Percentiles rank a stretch among this genome's conserved stretches.
phyloP scores from a whole-genome alignment of 768 basidiomycete genomes.

The Boletales sp. region DNA sequence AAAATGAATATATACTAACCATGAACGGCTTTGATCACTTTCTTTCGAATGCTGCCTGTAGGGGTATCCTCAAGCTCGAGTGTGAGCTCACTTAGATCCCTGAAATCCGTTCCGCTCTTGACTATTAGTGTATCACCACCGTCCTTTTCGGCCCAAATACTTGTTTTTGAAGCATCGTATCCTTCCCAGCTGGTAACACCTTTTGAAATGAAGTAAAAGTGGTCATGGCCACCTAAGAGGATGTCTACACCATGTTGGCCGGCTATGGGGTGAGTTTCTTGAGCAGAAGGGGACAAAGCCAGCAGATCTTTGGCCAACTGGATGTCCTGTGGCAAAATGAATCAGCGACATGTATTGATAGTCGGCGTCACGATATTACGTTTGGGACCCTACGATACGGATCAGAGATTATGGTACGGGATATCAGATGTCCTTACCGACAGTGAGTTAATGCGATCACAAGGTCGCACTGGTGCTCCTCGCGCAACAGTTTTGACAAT shows the following conservation, averaged over 20 bases:
- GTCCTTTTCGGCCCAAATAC: slow-evolving; percentile 71
- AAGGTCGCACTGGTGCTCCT: slow-evolving; percentile 70
- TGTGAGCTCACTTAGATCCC: slow-evolving; percentile 74
- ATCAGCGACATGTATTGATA: slow-evolving; percentile 6
- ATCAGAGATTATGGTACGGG: slow-evolving; percentile 3
- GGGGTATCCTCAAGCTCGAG: slow-evolving; percentile 61
- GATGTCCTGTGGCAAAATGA: slow-evolving; percentile 52
- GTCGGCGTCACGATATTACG: slow-evolving; percentile 12
- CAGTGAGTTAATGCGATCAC: slow-evolving; percentile 86
- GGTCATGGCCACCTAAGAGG: slow-evolving; percentile 87
- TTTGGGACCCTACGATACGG: slow-evolving; percentile 25
- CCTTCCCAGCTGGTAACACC: slow-evolving; percentile 66
- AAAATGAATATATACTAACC: slow-evolving; percentile 38
- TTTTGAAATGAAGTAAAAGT: slow-evolving; percentile 70
- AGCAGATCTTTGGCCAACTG: slow-evolving; percentile 61
- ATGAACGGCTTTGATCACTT: slow-evolving; percentile 57
- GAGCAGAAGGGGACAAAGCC: slow-evolving; percentile 56
- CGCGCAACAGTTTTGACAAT: slow-evolving; percentile 70
- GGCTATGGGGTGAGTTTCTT: slow-evolving; percentile 40
- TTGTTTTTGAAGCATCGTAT: slow-evolving; percentile 47
- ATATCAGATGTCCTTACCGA: slow-evolving; percentile 40
- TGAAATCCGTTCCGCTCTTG: slow-evolving; percentile 89
- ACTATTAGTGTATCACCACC: slow-evolving; percentile 69
- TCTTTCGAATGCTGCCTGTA: slow-evolving; percentile 57
- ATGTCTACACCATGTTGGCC: slow-evolving; percentile 75